Percentiles rank a stretch among this genome's conserved stretches.
Conservation (phyloP, 208 protist genomes). For the Trypanosoma boissoni region DNA sequence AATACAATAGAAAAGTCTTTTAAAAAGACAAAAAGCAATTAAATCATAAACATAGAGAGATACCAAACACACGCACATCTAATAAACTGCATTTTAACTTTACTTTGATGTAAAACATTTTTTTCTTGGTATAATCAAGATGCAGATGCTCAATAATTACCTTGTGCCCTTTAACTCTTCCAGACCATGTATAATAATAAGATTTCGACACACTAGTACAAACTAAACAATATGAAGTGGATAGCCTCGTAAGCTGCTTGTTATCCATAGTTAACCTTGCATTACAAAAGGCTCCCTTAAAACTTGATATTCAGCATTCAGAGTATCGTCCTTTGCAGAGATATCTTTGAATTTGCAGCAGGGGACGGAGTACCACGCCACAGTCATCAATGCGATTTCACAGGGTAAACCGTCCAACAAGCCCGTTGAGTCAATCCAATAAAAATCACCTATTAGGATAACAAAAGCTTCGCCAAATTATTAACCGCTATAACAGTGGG, state of each 20-base stretch:
- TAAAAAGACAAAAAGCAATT: conserved; percentile 17
- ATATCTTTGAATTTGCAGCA: conserved; percentile 14
- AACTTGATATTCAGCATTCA: not conserved
- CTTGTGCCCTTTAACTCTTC: too few species aligned
- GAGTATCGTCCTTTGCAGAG: conserved; percentile 4
- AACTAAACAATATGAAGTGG: too few species aligned
- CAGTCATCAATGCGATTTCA: conserved; percentile 23
- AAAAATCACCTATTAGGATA: conserved; percentile 37
- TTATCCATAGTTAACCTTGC: too few species aligned
- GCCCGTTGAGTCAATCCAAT: conserved; percentile 26
- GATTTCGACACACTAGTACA: too few species aligned
- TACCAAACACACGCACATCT: conserved; percentile 12
- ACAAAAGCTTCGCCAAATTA: conserved; percentile 38
- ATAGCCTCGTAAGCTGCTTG: too few species aligned
- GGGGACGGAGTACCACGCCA: conserved; percentile 30
- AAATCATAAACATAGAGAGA: not conserved
- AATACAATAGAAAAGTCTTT: conserved; percentile 21
- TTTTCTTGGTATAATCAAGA: too few species aligned
- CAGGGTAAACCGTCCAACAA: conserved; percentile 20
- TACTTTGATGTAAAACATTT: too few species aligned
- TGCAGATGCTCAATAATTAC: too few species aligned
- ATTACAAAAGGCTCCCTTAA: not conserved
- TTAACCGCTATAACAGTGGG: conserved; percentile 37
- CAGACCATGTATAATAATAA: too few species aligned
- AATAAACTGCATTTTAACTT: not conserved